These are phyloP conservation scores for Nitzschia sp. DNA, from an alignment of 108 stramenopile genomes.

Conservation along the genomic window DNA sequence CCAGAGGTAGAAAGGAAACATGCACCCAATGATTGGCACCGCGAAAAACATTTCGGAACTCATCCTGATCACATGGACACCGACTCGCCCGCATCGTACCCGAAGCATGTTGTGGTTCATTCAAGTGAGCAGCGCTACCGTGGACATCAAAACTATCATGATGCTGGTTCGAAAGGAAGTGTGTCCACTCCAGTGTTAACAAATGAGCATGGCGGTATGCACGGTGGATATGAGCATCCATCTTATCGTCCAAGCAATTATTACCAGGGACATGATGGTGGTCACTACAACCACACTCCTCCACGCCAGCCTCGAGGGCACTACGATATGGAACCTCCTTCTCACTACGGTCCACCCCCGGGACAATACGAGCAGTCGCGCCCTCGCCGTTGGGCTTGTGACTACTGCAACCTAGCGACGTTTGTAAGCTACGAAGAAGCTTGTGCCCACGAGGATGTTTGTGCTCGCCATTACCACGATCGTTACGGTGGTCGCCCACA, in stretches of 20 bases:
- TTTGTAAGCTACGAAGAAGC: slow-evolving; percentile 83
- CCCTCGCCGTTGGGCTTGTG: slow-evolving; percentile 77
- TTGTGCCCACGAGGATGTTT: slow-evolving; percentile 75
- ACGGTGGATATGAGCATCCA: slow-evolving; percentile 32
- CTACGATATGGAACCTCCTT: slow-evolving; percentile 32
- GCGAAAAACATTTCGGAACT: slow-evolving; percentile 31
- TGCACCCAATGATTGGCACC: slow-evolving; percentile 38
- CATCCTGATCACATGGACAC: slow-evolving; percentile 46
- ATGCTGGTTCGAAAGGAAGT: slow-evolving; percentile 15
- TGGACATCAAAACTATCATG: slow-evolving; percentile 20
- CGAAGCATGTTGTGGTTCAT: slow-evolving; percentile 56
- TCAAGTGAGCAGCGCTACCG: slow-evolving; percentile 18
- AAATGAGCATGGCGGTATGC: slow-evolving; percentile 28
- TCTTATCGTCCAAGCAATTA: slow-evolving; percentile 33
- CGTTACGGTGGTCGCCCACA: slow-evolving; percentile 33
- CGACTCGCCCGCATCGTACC: slow-evolving; percentile 59
- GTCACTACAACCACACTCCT: slow-evolving; percentile 31
- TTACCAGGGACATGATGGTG: slow-evolving; percentile 22
- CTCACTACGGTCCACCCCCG: slow-evolving; percentile 10
- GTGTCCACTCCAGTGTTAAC: slow-evolving; percentile 29
- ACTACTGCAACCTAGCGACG: slow-evolving; percentile 78
- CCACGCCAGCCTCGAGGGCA: slow-evolving; percentile 21
- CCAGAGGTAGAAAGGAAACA: slow-evolving; percentile 39
- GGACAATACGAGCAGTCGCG: slow-evolving; percentile 13
- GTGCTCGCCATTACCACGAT: slow-evolving; percentile 51